Base-by-base conservation (phyloP, 2,329 filamentous ascomycete species). In the Drechslerella dactyloides region DNA sequence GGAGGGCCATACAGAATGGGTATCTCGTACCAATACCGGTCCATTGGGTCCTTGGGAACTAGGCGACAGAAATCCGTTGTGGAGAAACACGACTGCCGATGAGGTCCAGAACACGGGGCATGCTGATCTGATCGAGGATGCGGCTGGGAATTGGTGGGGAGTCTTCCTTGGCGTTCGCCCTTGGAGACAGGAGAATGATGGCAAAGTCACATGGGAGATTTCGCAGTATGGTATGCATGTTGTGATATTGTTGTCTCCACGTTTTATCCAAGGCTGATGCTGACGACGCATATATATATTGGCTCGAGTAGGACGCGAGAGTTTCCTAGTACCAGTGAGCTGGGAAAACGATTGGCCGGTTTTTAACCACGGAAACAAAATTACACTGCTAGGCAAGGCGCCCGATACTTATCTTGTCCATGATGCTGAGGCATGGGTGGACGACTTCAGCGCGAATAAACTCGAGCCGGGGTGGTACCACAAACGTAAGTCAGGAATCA, bases 1-100 rank as follows among this genome's bases (percentile, higher is more conserved):
- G 3, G 86, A 85, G 66, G 82, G 84, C 0, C 87, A 89, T 75
- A 77, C 77, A 85, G 55, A 65, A 85, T 81, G 87, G 87, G 0
- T 87, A 86, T 0, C 89, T 87, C 78, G 84, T 86, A 75, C 59
- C 23, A 70, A 55, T 17, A 54, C 64, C 6, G 66, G 66, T 52
- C 66, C 66, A 27, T 23, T 64, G 17, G 66, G 66, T 2, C 66
- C 59, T 17, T 70, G 78, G 82, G 1, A 85, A 85, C 48, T 85
- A 85, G 0, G 78, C 84, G 52, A 85, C 85, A 62, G 81, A 85
- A 60, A 81, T 89, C 51, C 79, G 87, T 53, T 84, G 79, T 70
- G 66, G 66, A 59, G 59, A 17, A 74, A 65, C 17, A 75, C 70
- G 13, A 56, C 68, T n/a, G 75, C 75, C 17, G 73, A 73, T n/a